A percentile compares a stretch with the other conserved stretches of the same genome.
phyloP scores from a whole-genome alignment of 2,329 filamentous ascomycete genomes.

The Penicillium sp. region DNA sequence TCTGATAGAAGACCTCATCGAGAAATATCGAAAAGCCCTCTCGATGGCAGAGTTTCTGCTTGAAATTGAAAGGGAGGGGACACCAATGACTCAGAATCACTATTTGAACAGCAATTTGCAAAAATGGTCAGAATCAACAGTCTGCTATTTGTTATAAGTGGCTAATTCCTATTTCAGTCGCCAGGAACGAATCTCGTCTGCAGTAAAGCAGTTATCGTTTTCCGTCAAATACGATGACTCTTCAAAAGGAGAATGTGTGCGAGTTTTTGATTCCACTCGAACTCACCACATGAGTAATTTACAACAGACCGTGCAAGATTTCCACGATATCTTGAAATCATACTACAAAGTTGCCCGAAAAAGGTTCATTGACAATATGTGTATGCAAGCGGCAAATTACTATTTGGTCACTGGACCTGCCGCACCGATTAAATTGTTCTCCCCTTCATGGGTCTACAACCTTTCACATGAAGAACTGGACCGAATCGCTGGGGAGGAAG shows the following conservation, averaged over 20 bases:
- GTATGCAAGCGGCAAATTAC: conserved; percentile 60
- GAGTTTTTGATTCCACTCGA: conserved; percentile 12
- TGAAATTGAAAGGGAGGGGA: conserved; percentile 53
- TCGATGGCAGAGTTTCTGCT: conserved; percentile 59
- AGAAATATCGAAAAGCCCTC: conserved; percentile 51
- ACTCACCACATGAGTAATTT: conserved; percentile 22
- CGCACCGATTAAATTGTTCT: conserved; percentile 60
- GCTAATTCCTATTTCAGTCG: background rate
- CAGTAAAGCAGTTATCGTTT: conserved; percentile 4
- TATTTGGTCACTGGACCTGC: conserved; percentile 55
- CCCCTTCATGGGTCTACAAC: conserved; percentile 53
- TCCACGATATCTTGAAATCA: conserved; percentile 63
- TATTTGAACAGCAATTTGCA: conserved; percentile 56
- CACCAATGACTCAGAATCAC: conserved; percentile 55
- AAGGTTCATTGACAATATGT: conserved; percentile 67
- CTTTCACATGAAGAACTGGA: conserved; percentile 56
- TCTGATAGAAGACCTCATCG: conserved; percentile 52
- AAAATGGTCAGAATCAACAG: conserved; percentile 34
- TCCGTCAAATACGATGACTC: background rate
- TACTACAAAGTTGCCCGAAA: conserved; percentile 66
- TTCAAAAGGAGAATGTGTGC: background rate
- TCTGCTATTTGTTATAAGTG: background rate
- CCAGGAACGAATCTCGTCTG: background rate
- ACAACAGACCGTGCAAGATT: conserved; percentile 40
- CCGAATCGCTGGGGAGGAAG: conserved; percentile 63